These are phyloP conservation scores for Botrytis medusae DNA, from an alignment of 2,329 filamentous ascomycete species.

Conservation along the genomic window DNA sequence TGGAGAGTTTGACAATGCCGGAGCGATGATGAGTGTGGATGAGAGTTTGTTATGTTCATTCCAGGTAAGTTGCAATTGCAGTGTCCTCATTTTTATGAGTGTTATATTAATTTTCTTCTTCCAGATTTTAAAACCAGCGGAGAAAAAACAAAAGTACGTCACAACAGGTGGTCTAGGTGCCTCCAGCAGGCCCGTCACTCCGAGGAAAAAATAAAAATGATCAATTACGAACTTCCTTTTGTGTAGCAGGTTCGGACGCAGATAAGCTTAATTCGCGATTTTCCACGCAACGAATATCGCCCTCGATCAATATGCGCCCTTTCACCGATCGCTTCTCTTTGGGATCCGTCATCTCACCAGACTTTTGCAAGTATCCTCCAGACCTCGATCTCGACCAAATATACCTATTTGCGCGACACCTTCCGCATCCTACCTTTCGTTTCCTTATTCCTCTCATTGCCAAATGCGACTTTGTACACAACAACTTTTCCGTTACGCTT, in stretches of 20 bases:
- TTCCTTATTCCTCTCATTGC: constrained; percentile 17
- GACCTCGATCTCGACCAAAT: constrained; percentile 34
- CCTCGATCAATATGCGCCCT: constrained; percentile 28
- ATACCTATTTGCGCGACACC: constrained; percentile 35
- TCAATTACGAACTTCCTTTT: constrained; percentile 67
- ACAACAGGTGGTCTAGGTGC: constrained; percentile 66
- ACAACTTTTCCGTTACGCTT: constrained; percentile 17
- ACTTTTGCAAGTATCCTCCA: constrained; percentile 28
- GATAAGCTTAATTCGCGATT: constrained; percentile 57
- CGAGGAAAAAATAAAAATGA: constrained; percentile 68
- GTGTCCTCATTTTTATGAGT: background rate
- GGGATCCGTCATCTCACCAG: constrained; percentile 26
- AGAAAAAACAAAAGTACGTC: constrained; percentile 99
- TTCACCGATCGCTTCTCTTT: constrained; percentile 27
- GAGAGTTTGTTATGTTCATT: constrained; percentile 98
- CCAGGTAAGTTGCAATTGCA: constrained; percentile 61
- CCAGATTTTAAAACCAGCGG: constrained; percentile 96
- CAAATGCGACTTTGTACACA: constrained; percentile 21
- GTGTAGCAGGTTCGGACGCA: constrained; percentile 91
- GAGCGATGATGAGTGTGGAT: constrained; percentile 99
- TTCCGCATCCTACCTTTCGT: constrained; percentile 20
- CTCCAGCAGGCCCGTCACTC: constrained; percentile 63
- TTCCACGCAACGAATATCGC: constrained; percentile 34
- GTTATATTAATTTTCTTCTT: constrained; percentile 26
- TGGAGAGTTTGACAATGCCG: constrained; percentile 98